These are phyloP conservation scores for Xeromyces bisporus DNA, from an alignment of 495 filamentous ascomycete genomes.

Conservation along the genomic window DNA sequence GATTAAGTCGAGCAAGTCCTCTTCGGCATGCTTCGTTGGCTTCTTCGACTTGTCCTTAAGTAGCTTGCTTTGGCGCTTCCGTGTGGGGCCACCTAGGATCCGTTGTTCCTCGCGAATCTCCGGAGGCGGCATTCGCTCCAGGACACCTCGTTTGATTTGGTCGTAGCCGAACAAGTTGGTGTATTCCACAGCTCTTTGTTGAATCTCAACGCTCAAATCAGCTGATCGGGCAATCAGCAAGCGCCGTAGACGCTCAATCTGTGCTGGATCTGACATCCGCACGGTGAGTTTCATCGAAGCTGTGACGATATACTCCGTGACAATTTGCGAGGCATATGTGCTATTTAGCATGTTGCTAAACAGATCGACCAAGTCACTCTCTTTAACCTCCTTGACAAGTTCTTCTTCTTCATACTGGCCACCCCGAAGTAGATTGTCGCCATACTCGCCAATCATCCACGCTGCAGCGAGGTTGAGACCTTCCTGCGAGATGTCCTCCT, in stretches of 20 bases:
- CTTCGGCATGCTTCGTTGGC: conserved; percentile 59
- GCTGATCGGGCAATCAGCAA: conserved; percentile 58
- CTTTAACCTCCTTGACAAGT: conserved; percentile 72
- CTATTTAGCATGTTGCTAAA: conserved; percentile 85
- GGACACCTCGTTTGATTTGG: conserved; percentile 69
- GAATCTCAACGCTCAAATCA: conserved; percentile 83
- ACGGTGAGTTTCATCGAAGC: conserved; percentile 91
- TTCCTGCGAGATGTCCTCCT: conserved; percentile 94
- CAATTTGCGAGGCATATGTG: conserved; percentile 74
- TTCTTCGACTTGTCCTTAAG: conserved; percentile 60
- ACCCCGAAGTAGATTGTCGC: conserved; percentile 69
- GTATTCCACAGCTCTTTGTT: conserved; percentile 90
- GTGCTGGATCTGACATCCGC: conserved; percentile 61
- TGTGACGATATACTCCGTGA: conserved; percentile 89
- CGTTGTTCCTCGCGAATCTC: conserved; percentile 90
- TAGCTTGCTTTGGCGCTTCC: conserved; percentile 60
- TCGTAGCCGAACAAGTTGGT: conserved; percentile 83
- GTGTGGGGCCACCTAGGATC: conserved; percentile 67
- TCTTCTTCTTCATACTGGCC: conserved; percentile 95
- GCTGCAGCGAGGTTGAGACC: conserved; percentile 81
- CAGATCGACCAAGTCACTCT: conserved; percentile 79
- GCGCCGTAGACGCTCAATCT: conserved; percentile 69
- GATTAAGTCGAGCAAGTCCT: conserved; percentile 87
- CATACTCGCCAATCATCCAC: conserved; percentile 98
- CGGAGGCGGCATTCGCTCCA: conserved; percentile 93